phyloP scores from a whole-genome alignment of 306 rosid species.

The Lathyrus tuberosus region DNA sequence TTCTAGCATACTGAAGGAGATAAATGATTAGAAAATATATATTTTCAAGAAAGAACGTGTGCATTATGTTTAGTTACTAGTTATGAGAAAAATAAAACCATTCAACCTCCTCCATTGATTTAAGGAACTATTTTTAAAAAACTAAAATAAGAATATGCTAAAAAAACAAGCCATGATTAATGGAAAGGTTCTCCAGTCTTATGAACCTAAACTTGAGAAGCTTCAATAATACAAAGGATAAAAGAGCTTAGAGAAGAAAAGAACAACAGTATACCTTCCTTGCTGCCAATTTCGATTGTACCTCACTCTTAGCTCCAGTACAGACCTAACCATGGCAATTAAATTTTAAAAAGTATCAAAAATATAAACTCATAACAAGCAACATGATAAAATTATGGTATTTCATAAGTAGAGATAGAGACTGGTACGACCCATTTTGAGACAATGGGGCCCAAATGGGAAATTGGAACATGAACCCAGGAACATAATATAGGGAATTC shows the following conservation, averaged over 20 bases:
- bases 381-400: neutral
- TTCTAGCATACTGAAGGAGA: slow-evolving; percentile 78
- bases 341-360: slow-evolving; percentile 23
- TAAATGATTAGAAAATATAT: slow-evolving; percentile 27
- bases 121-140: slow-evolving; percentile 16
- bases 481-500: no score
- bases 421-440: no score
- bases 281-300: slow-evolving; percentile 90
- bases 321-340: slow-evolving; percentile 63
- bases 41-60: neutral
- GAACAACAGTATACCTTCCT: slow-evolving; percentile 63
- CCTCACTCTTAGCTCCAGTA: slow-evolving; percentile 92
- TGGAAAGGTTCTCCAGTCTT: neutral
- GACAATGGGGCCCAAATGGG: no score
- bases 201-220: slow-evolving; percentile 3
- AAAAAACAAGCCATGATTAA: slow-evolving; percentile 20
- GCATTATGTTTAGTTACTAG: neutral
- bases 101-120: slow-evolving; percentile 5
- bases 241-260: slow-evolving; percentile 2
- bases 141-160: neutral
- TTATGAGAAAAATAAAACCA: slow-evolving; percentile 21
- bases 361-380: neutral
- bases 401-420: neutral
- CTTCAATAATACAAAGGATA: slow-evolving; percentile 16
- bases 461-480: no score